A percentile compares a stretch with the other conserved stretches of the same genome.
phyloP scores from a whole-genome alignment of 768 basidiomycete species.

The Leccinellum luteum region DNA sequence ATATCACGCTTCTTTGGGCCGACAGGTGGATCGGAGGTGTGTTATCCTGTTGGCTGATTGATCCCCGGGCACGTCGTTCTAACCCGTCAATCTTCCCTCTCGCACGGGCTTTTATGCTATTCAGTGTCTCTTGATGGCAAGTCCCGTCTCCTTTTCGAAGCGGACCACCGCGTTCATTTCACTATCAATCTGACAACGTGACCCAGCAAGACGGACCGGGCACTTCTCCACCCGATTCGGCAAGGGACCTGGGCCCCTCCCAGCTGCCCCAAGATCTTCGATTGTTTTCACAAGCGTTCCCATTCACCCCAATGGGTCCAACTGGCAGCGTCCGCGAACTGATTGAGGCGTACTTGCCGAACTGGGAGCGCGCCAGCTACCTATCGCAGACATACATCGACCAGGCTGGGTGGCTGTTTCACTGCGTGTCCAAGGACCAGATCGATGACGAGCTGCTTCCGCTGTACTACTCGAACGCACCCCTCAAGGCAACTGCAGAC shows the following conservation, averaged over 20 bases:
- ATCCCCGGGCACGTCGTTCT: conserved; percentile 6
- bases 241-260: conserved; percentile 28
- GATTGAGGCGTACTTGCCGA: conserved; percentile 53
- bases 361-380: conserved; percentile 45
- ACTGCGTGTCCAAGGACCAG: conserved; percentile 45
- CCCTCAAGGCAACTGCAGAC: conserved; percentile 30
- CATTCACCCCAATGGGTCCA: conserved; percentile 59
- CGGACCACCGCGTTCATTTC: conserved; percentile 6
- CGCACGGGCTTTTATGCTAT: conserved; percentile 1
- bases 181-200: conserved; percentile 26
- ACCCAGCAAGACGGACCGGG: conserved; percentile 10
- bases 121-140: conserved; percentile 34
- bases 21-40: conserved; percentile 65
- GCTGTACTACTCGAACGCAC: conserved; percentile 36
- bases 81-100: not conserved
- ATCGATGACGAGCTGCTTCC: conserved; percentile 42
- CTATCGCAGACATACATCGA: conserved; percentile 46
- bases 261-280: conserved; percentile 32
- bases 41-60: conserved; percentile 21
- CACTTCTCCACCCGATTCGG: conserved; percentile 26
- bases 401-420: conserved; percentile 53
- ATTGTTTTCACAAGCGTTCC: conserved; percentile 60
- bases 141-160: conserved; percentile 8
- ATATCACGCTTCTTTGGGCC: conserved; percentile 65
- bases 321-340: conserved; percentile 45